A percentile compares a stretch with the other conserved stretches of the same genome.
phyloP scores from a whole-genome alignment of 768 basidiomycete genomes.

The Boletus reticuloceps region DNA sequence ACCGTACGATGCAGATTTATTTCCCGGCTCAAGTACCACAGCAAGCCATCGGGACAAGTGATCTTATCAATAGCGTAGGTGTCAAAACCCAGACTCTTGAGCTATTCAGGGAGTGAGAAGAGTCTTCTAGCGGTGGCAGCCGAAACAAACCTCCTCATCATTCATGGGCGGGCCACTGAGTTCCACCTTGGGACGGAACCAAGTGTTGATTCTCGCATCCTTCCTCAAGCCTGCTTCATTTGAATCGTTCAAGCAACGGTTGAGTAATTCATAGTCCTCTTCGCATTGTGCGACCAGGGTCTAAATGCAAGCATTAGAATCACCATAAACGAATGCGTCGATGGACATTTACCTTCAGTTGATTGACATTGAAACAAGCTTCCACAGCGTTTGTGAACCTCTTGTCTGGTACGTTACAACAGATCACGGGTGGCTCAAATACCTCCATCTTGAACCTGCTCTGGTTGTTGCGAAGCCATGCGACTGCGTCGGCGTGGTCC shows the following conservation, averaged over 20 bases:
- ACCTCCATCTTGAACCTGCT: conserved; percentile 73
- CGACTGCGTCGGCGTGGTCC: conserved; percentile 60
- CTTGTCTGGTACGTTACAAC: conserved; percentile 63
- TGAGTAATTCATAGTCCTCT: conserved; percentile 76
- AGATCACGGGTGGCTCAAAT: conserved; percentile 82
- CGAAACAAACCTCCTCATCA: conserved; percentile 50
- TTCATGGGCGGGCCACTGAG: conserved; percentile 52
- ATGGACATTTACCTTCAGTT: conserved; percentile 55
- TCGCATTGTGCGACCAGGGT: conserved; percentile 82
- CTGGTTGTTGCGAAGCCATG: conserved; percentile 70
- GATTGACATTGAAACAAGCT: conserved; percentile 54
- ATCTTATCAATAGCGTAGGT: conserved; percentile 83
- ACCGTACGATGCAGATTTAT: conserved; percentile 74
- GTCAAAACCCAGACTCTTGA: conserved; percentile 65
- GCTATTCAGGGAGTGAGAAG: conserved; percentile 38
- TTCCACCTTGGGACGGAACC: conserved; percentile 54
- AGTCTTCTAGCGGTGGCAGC: not conserved
- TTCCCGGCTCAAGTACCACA: conserved; percentile 64
- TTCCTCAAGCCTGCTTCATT: conserved; percentile 49
- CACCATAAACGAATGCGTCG: not conserved
- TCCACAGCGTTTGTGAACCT: conserved; percentile 70
- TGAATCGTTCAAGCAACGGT: conserved; percentile 64
- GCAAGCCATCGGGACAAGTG: conserved; percentile 70
- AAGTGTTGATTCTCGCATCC: conserved; percentile 56
- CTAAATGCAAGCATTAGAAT: conserved; percentile 36